Base-by-base conservation (phyloP, 2,329 filamentous ascomycete species). In the Ophiostoma perfectum region DNA sequence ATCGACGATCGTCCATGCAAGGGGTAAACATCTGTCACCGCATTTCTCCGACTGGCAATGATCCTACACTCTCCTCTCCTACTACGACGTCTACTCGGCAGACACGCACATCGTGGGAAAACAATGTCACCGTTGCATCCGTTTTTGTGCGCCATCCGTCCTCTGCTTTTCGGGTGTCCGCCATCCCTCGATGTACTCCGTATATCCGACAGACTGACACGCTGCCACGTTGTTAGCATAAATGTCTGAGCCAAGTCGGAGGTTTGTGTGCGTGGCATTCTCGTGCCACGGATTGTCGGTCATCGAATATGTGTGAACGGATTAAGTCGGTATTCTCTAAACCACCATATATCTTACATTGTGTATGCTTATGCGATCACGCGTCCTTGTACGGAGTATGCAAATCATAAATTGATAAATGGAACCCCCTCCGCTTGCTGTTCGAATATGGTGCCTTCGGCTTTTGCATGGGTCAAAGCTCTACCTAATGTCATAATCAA, bases 201-300 rank as follows among this genome's bases (percentile, higher is more conserved):
- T 52, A 55, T 55, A 55, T 55, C 12, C 49, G 49, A 55, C 49
- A 55, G 49, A 55, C 49, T 55, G 49, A 55, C 18, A 55, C 49
- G 12, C 49, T 36, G 49, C 18, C 49, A 55, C 49, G 49, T 36
- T 55, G 49, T 55, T n/a, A n/a, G n/a, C n/a, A n/a, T n/a, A 11
- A 9, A 36, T 55, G 49, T 55, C 49, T 55, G 49, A 55, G 49
- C 49, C 49, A 55, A 36, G 49, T 55, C 49, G n/a, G 49, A 55
- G 49, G 49, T 55, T 55, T 55, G 49, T 55, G 49, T 55, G 18
- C 18, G 49, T 55, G 49, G 49, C 12, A 55, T 55, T 12, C 8
- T 55, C 2, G 5, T 52, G 47, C 27, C 27, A 2, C 2, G 27
- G 27, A 18, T 18, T 52, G 47, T 18, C 4, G n/a, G 7, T 27